These are phyloP conservation scores for Camellia sinensis DNA, from an alignment of 148 eudicot species.

Conservation along the genomic window DNA sequence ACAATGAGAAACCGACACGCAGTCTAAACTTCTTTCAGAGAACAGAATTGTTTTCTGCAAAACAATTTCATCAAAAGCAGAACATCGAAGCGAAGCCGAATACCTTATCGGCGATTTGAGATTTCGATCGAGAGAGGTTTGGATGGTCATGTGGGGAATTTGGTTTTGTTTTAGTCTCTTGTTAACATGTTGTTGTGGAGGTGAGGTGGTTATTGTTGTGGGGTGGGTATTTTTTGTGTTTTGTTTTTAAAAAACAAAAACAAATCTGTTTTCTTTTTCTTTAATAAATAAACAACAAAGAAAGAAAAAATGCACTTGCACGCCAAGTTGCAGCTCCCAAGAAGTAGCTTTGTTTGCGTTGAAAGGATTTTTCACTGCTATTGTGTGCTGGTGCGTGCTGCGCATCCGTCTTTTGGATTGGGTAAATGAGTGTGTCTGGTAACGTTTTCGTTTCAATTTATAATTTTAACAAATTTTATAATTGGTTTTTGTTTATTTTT, in stretches of 20 bases:
- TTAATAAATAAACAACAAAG: conserved; percentile 15
- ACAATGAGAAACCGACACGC: background rate
- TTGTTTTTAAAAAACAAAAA: conserved; percentile 13
- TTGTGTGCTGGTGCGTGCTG: conserved; percentile 12
- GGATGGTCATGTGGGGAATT: background rate
- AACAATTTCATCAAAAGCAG: background rate
- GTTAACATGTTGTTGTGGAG: background rate
- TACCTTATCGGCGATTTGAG: conserved; percentile 8
- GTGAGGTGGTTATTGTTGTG: background rate
- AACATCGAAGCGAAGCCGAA: background rate
- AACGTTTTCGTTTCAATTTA: no score
- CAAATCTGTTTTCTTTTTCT: no score
- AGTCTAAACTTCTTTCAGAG: background rate
- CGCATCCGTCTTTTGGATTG: background rate
- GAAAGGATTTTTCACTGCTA: conserved; percentile 18
- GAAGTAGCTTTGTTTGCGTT: conserved; percentile 36
- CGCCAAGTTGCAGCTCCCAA: conserved; percentile 38
- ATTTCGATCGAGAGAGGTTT: background rate
- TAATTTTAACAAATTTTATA: no score
- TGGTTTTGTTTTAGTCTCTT: background rate
- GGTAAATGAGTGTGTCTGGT: no score
- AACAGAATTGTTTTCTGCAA: background rate
- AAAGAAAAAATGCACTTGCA: conserved; percentile 20
- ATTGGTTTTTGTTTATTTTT: no score
- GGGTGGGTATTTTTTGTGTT: background rate